Percentiles rank a stretch among this genome's conserved stretches.
Conservation (phyloP, 345 rosid species). For the Luvunga scandens region DNA sequence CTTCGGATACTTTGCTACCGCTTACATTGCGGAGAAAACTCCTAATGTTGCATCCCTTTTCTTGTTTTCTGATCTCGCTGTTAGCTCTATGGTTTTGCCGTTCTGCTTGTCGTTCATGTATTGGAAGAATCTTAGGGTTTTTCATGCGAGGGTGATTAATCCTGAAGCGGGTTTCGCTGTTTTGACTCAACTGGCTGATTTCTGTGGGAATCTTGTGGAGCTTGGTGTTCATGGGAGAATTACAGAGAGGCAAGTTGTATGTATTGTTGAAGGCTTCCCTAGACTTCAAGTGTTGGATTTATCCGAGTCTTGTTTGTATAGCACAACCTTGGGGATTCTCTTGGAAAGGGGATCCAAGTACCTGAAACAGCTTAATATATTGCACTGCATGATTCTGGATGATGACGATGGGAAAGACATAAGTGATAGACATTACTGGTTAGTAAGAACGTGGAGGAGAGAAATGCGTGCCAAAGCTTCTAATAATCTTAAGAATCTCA, state of each 20-base stretch:
- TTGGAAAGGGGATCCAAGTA: background rate
- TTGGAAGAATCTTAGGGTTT: constrained; percentile 6
- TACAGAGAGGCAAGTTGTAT: background rate
- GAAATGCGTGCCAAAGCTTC: background rate
- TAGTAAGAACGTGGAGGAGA: background rate
- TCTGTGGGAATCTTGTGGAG: constrained; percentile 1
- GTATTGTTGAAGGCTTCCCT: constrained; percentile 7
- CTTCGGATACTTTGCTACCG: constrained; percentile 10
- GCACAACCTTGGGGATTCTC: constrained; percentile 3
- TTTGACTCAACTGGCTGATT: constrained; percentile 9
- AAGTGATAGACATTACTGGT: background rate
- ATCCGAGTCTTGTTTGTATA: constrained; percentile 6
- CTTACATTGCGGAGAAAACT: constrained; percentile 12
- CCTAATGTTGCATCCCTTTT: background rate
- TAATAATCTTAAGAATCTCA: background rate
- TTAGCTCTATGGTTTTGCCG: background rate
- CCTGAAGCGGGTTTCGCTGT: constrained; percentile 1
- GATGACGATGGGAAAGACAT: constrained; percentile 11
- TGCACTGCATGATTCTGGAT: constrained; percentile 13
- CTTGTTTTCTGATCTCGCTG: background rate
- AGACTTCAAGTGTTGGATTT: constrained; percentile 1
- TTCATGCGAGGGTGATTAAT: background rate
- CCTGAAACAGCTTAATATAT: constrained; percentile 9
- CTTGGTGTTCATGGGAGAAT: constrained; percentile 13
- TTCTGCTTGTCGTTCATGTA: background rate